Evolutionary conservation across 2,329 filamentous ascomycete genomes (phyloP).

Genomic region (Aureobasidium uvarum): DNA sequence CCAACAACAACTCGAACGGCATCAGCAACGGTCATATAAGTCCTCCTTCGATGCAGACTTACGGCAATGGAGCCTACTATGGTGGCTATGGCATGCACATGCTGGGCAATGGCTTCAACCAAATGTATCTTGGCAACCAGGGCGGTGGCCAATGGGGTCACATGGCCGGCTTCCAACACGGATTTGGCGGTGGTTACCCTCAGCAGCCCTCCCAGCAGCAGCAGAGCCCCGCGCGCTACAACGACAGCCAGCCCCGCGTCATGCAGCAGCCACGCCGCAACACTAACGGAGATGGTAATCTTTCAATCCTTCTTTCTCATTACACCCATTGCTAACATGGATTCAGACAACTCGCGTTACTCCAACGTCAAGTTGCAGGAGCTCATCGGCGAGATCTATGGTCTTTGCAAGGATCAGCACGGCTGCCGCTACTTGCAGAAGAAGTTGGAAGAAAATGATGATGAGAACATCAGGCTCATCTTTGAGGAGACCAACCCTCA

Average conservation of each 20-base stretch:
- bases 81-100: slow-evolving; percentile 58
- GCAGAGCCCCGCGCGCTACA: slow-evolving; percentile 49
- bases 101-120: slow-evolving; percentile 66
- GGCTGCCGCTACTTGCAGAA: slow-evolving; percentile 96
- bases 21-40: background rate
- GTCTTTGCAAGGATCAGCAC: slow-evolving; percentile 95
- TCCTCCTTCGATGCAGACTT: slow-evolving; percentile 34
- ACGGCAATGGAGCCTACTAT: slow-evolving; percentile 44
- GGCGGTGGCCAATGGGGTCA: slow-evolving; percentile 38
- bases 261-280: slow-evolving; percentile 69
- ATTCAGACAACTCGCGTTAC: slow-evolving; percentile 63
- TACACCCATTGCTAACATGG: background rate
- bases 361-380: slow-evolving; percentile 78
- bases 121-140: slow-evolving; percentile 54
- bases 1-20: slow-evolving; percentile 4
- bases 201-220: slow-evolving; percentile 42
- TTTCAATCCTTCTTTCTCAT: background rate
- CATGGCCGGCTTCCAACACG: slow-evolving; percentile 45
- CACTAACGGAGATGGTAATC: slow-evolving; percentile 67
- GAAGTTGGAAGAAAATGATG: slow-evolving; percentile 86
- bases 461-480: slow-evolving; percentile 84
- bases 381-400: slow-evolving; percentile 79
- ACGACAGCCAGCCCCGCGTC: slow-evolving; percentile 73
- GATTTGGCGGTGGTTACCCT: slow-evolving; percentile 58
- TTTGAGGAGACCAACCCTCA: slow-evolving; percentile 91